These are phyloP conservation scores for Torulaspora quercuum DNA, from an alignment of 805 yeast species.

Conservation along the genomic window DNA sequence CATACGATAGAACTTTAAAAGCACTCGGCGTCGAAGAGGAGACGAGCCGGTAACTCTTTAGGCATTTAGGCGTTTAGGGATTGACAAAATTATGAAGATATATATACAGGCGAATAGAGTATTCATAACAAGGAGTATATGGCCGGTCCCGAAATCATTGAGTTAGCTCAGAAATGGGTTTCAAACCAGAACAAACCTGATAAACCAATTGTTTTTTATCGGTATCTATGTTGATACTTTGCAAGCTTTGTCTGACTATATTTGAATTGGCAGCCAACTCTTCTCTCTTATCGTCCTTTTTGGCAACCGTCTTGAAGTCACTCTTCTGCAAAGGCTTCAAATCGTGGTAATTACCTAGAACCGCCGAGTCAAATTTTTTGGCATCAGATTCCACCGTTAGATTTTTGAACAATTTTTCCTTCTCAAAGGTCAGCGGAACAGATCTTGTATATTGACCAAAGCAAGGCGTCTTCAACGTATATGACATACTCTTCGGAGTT, in stretches of 20 bases:
- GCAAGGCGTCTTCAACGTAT: conserved; percentile 50
- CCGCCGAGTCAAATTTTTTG: conserved; percentile 16
- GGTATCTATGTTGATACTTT: conserved; percentile 18
- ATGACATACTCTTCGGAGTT: conserved; percentile 14
- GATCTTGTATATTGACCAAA: conserved; percentile 73
- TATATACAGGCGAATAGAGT: conserved; percentile 7
- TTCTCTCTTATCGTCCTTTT: conserved; percentile 17
- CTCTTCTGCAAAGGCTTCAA: conserved; percentile 12
- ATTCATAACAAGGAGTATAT: too few relatives aligned
- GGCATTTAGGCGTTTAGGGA: too few relatives aligned
- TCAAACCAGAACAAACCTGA: conserved; percentile 34
- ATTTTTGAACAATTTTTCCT: conserved; percentile 30
- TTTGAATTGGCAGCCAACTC: conserved; percentile 24
- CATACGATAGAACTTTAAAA: conserved; percentile 4
- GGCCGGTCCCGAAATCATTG: too few relatives aligned
- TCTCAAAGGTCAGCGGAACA: conserved; percentile 32
- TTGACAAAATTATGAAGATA: too few relatives aligned
- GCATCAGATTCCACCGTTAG: conserved; percentile 15
- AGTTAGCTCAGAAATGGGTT: conserved; percentile 27
- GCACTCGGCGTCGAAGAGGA: not conserved
- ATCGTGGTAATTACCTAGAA: conserved; percentile 25
- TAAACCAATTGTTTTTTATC: conserved; percentile 22
- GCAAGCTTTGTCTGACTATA: conserved; percentile 27
- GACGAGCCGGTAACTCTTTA: not conserved
- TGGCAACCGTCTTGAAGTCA: conserved; percentile 20